A percentile compares a stretch with the other conserved stretches of the same genome.
Conservation (phyloP, 768 basidiomycete genomes). For the Rossbeevera mucosa region DNA sequence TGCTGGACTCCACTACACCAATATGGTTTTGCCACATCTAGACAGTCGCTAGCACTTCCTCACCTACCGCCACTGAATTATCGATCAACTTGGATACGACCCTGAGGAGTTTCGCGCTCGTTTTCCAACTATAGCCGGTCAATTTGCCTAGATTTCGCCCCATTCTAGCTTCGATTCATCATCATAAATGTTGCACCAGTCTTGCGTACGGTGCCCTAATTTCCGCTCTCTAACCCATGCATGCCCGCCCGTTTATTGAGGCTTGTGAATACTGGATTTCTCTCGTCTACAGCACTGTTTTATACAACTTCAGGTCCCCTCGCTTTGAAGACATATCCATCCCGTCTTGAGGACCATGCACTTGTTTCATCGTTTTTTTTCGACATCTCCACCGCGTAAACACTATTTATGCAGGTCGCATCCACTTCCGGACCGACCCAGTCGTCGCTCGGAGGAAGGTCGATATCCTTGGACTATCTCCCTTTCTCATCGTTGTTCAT, state of each 20-base stretch:
- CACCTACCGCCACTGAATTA: constrained; percentile 40
- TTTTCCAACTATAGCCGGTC: constrained; percentile 6
- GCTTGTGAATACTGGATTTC: constrained; percentile 35
- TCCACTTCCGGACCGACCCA: constrained; percentile 16
- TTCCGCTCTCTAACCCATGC: constrained; percentile 38
- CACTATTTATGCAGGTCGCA: constrained; percentile 28
- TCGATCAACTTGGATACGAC: constrained; percentile 48
- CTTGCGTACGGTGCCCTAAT: constrained; percentile 34
- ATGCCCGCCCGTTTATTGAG: constrained; percentile 30
- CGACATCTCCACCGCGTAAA: constrained; percentile 28
- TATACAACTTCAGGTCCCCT: constrained; percentile 24
- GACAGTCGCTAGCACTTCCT: constrained; percentile 42
- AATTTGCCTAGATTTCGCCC: constrained; percentile 27
- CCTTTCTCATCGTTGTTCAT: constrained; percentile 31
- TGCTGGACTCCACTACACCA: constrained; percentile 43
- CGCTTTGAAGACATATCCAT: constrained; percentile 58
- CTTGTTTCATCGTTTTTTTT: constrained; percentile 27
- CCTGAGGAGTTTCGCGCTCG: constrained; percentile 29
- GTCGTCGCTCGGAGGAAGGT: constrained; percentile 24
- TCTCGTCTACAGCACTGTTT: constrained; percentile 22
- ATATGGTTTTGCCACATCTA: constrained; percentile 38
- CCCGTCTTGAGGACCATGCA: constrained; percentile 48
- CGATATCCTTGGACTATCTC: constrained; percentile 32
- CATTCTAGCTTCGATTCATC: constrained; percentile 17
- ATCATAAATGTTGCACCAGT: constrained; percentile 30